Base-by-base conservation (phyloP, 1,139 yeast genomes). In the Suhomyces maxii region DNA sequence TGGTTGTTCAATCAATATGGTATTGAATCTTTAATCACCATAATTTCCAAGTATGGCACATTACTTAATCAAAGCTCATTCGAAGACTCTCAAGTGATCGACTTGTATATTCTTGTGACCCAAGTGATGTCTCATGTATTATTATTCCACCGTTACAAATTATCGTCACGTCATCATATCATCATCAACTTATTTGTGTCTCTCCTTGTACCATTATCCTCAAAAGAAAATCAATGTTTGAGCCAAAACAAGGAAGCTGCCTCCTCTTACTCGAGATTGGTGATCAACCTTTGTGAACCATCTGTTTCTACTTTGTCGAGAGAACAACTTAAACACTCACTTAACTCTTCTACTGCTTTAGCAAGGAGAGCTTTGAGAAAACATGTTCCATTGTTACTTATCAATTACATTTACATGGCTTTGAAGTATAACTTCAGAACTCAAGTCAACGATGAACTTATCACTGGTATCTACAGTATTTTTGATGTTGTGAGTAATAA, bases 241-340 rank as follows among this genome's bases (percentile, higher is more conserved):
- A 51, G 61, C 5, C 37, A 44, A 1, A 65, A 73, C 0, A 53
- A 53, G 25, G 60, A 53, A 1, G 60, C 68, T 9, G 86, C 85
- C 0, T 60, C 67, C 7, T 65, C 82, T 0, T 80, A 71, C 47
- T 65, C 85, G 1, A 78, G 97, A 56, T 65, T 88, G 13, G 59
- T 89, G 44, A 69, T 76, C 31, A 86, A 86, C 57, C 67, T 86
- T 37, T 88, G 96, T 68, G 95, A 89, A 53, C 95, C 96, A 1
- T 56, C 68, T 1, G 59, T 61, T 25, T 52, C 60, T 3, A 49
- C 49, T 13, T 34, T 42, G 35, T 48, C 56, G 34, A 59, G 61
- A 37, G 59, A 61, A 8, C 39, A 42, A 23, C 11, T 32, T 8
- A 63, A 58, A 26, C 58, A 64, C 26, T 63, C 72, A 2, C 67